A percentile compares a stretch with the other conserved stretches of the same genome.
These are phyloP conservation scores for Paspalum vaginatum DNA, from an alignment of 176 grass and related monocot genomes.

Conservation along the genomic window DNA sequence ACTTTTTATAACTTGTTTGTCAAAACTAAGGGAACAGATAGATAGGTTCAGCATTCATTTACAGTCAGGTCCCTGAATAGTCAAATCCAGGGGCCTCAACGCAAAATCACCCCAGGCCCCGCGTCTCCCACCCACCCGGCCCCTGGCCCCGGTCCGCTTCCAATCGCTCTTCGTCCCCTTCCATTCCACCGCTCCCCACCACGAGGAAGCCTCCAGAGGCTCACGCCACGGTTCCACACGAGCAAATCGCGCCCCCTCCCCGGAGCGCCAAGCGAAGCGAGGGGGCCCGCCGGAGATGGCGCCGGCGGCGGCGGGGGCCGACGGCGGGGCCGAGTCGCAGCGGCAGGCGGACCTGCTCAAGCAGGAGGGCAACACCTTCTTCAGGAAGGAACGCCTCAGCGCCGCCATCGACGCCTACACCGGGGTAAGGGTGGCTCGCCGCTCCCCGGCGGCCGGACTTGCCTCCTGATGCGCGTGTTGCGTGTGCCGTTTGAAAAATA, in stretches of 20 bases:
- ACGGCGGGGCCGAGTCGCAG: slow-evolving; percentile 41
- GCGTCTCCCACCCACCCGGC: background rate
- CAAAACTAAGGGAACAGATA: background rate
- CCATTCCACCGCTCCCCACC: background rate
- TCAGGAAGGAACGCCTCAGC: slow-evolving; percentile 82
- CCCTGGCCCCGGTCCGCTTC: background rate
- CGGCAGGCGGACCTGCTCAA: slow-evolving; percentile 77
- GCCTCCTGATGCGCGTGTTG: background rate
- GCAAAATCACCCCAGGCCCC: slow-evolving; percentile 19
- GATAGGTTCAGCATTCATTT: background rate
- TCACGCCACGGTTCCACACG: slow-evolving; percentile 33
- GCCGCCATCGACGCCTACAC: slow-evolving; percentile 97
- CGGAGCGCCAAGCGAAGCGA: background rate
- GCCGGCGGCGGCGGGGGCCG: slow-evolving; percentile 39
- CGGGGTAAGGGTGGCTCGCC: slow-evolving; percentile 39
- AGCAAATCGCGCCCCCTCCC: slow-evolving; percentile 28
- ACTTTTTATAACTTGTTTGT: background rate
- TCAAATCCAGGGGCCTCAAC: background rate
- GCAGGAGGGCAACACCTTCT: slow-evolving; percentile 75
- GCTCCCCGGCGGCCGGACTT: background rate
- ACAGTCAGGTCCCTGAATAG: background rate
- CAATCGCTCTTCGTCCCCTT: background rate
- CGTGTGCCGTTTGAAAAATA: background rate
- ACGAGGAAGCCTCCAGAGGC: slow-evolving; percentile 23
- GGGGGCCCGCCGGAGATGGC: slow-evolving; percentile 49